These are phyloP conservation scores for Kwoniella dejecticola DNA, from an alignment of 768 basidiomycete species.

Conservation along the genomic window DNA sequence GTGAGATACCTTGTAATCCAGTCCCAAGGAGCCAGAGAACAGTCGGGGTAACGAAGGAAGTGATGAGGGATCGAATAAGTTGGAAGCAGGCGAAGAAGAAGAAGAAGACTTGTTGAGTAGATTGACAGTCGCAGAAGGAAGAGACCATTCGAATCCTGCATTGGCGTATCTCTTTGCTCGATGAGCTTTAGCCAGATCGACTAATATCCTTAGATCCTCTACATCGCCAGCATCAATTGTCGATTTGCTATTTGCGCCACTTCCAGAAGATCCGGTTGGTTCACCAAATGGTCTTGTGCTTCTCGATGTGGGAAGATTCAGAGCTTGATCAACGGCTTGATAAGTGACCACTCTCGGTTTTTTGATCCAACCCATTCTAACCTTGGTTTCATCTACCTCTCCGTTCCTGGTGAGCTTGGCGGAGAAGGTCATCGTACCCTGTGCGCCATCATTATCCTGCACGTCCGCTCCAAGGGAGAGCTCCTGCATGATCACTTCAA, in stretches of 20 bases:
- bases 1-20: conserved; percentile 15
- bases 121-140: conserved; percentile 15
- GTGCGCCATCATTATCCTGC: conserved; percentile 49
- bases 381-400: conserved; percentile 68
- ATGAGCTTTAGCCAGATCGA: conserved; percentile 18
- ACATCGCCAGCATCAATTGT: conserved; percentile 12
- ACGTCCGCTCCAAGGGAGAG: conserved; percentile 60
- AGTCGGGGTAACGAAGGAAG: conserved; percentile 10
- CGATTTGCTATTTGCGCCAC: background rate
- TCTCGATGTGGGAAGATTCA: conserved; percentile 19
- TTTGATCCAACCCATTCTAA: conserved; percentile 72
- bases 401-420: conserved; percentile 65
- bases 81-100: conserved; percentile 6
- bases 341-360: conserved; percentile 71
- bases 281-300: conserved; percentile 31
- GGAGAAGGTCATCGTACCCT: conserved; percentile 78
- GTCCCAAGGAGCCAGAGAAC: background rate
- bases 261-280: background rate
- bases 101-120: conserved; percentile 7
- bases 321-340: conserved; percentile 63
- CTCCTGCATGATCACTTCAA: conserved; percentile 53
- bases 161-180: conserved; percentile 24
- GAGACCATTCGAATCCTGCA: conserved; percentile 28
- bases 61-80: conserved; percentile 21
- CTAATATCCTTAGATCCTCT: conserved; percentile 32